phyloP scores from a whole-genome alignment of 2,329 filamentous ascomycete species.

The Claviceps purpurea region DNA sequence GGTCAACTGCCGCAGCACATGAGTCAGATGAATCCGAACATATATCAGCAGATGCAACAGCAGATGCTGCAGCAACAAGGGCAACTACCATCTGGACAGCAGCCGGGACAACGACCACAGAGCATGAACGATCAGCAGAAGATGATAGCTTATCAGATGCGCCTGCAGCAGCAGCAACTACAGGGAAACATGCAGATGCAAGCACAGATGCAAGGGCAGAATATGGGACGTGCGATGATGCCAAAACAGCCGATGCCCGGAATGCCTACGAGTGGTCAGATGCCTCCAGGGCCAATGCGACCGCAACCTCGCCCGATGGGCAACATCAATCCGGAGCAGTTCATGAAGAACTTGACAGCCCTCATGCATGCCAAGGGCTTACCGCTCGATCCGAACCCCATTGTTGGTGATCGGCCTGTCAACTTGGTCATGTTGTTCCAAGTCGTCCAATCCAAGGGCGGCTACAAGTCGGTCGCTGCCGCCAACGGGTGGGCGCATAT shows the following conservation, averaged over 20 bases:
- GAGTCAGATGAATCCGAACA: constrained; percentile 26
- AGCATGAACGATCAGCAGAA: constrained; percentile 53
- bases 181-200: constrained; percentile 40
- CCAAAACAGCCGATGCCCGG: constrained; percentile 34
- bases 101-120: constrained; percentile 28
- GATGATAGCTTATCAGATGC: constrained; percentile 68
- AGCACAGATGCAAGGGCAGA: constrained; percentile 36
- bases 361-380: constrained; percentile 66
- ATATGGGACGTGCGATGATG: constrained; percentile 37
- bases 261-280: constrained; percentile 40
- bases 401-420: constrained; percentile 59
- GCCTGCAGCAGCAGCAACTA: constrained; percentile 65
- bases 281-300: constrained; percentile 35
- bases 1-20: constrained; percentile 36
- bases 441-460: constrained; percentile 59
- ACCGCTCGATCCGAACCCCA: constrained; percentile 61
- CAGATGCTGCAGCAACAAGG: constrained; percentile 19
- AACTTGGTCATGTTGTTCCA: constrained; percentile 68
- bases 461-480: constrained; percentile 59
- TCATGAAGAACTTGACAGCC: constrained; percentile 61
- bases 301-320: constrained; percentile 32
- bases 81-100: constrained; percentile 54
- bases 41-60: constrained; percentile 28
- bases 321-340: constrained; percentile 48
- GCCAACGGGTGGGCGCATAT: constrained; percentile 63